phyloP scores from a whole-genome alignment of 768 basidiomycete genomes.

The Panus rudis region DNA sequence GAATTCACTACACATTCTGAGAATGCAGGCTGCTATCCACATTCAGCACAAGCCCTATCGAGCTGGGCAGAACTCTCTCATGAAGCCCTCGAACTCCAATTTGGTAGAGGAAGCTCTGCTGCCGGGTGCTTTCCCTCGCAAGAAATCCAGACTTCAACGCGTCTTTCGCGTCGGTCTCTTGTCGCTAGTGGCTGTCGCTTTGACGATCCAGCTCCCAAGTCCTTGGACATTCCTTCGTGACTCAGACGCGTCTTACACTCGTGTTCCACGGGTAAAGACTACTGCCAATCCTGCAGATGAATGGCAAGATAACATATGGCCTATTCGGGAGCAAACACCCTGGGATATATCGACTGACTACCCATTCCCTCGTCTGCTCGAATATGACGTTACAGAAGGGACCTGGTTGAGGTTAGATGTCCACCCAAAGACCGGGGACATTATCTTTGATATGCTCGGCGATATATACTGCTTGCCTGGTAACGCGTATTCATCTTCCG shows the following conservation, averaged over 20 bases:
- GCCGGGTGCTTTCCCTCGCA: too few species aligned
- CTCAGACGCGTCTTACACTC: neutral
- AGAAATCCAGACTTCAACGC: too few species aligned
- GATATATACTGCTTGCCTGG: slow-evolving; percentile 68
- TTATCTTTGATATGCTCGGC: slow-evolving; percentile 70
- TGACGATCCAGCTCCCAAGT: neutral
- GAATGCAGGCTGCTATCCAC: too few species aligned
- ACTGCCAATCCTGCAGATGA: slow-evolving; percentile 29
- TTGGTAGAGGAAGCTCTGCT: too few species aligned
- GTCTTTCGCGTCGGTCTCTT: neutral
- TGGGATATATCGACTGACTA: slow-evolving; percentile 80
- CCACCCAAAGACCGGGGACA: slow-evolving; percentile 60
- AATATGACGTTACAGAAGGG: slow-evolving; percentile 65
- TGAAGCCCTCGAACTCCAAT: too few species aligned
- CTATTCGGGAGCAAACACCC: slow-evolving; percentile 45
- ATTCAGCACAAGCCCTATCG: too few species aligned
- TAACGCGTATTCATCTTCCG: slow-evolving; percentile 26
- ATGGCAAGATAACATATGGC: slow-evolving; percentile 53
- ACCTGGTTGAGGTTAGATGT: slow-evolving; percentile 75
- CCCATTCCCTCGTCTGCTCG: slow-evolving; percentile 55
- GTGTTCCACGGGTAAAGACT: neutral
- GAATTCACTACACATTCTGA: too few species aligned
- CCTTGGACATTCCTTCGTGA: neutral
- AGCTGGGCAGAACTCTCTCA: too few species aligned
- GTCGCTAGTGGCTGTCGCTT: neutral